Base-by-base conservation (phyloP, 2,329 filamentous ascomycete species). In the Trichoderma sp. region DNA sequence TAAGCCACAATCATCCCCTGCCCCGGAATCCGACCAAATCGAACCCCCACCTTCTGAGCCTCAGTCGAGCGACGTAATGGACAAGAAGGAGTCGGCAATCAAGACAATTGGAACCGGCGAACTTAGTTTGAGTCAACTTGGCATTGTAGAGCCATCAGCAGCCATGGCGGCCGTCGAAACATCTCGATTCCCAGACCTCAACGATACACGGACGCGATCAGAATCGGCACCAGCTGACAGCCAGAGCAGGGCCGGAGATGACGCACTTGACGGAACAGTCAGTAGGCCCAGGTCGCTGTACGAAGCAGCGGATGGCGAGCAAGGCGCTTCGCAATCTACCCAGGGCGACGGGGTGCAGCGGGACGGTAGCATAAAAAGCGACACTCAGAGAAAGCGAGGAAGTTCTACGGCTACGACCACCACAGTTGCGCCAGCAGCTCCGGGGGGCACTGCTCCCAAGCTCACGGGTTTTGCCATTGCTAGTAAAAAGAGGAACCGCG, bases 381-480 rank as follows among this genome's bases (percentile, higher is more conserved):
- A 84, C 26, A 84, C 83, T 63, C 87, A 91, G 73, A 87, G 93
- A 72, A 94, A 95, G 77, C 89, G 95, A 61, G 92, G 91, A 68
- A 97, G 94, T 76, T 97, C 94, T 21, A 87, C 87, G 4, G 89
- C 89, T 3, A 90, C 90, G 13, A 83, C 83, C 24, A 84, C 83
- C 46, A 89, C 87, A 8, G 89, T 95, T 71, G 91, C 89, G 66
- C 90, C 91, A 16, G 43, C 59, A 26, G 37, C 60, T 30, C 68
- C 43, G n/a, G 52, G 43, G 21, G 43, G 28, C 68, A 82, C 69
- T 73, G 86, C 88, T 5, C 91, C 92, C 55, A 94, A 94, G 72
- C 84, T 97, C 72, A 97, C 95, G 5, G 96, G 96, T 0, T 99
- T 99, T 78, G 95, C 96, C 60, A 94, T 98, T 72, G 96, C 96